A percentile compares a stretch with the other conserved stretches of the same genome.
phyloP scores from a whole-genome alignment of 2,329 filamentous ascomycete genomes.

The Penicillium sp. region DNA sequence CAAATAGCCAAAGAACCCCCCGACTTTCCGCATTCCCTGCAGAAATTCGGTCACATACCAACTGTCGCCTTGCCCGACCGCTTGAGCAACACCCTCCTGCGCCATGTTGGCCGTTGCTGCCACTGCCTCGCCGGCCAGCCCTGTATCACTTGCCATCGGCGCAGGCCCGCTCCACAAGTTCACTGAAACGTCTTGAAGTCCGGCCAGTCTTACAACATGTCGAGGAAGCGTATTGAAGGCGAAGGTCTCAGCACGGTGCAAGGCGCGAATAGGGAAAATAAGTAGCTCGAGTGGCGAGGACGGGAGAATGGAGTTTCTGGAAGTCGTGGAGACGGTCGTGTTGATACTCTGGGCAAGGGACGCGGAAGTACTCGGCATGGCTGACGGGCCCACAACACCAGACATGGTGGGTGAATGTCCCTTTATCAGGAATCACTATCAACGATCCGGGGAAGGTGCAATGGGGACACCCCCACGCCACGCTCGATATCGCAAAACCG shows the following conservation, averaged over 20 bases:
- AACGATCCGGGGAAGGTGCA: conserved; percentile 18
- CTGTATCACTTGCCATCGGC: conserved; percentile 11
- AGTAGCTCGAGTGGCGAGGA: conserved; percentile 32
- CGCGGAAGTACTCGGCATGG: conserved; percentile 20
- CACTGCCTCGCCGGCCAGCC: conserved; percentile 38
- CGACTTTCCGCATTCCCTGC: conserved; percentile 61
- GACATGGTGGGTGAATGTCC: conserved; percentile 22
- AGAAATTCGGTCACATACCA: conserved; percentile 43
- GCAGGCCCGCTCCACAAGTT: conserved; percentile 22
- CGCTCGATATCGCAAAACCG: background rate
- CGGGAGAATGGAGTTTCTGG: conserved; percentile 21
- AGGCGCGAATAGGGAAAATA: conserved; percentile 34
- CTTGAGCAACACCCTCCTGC: conserved; percentile 31
- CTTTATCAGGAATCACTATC: conserved; percentile 15
- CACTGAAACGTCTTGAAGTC: conserved; percentile 25
- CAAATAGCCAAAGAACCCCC: conserved; percentile 82
- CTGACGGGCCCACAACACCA: conserved; percentile 15
- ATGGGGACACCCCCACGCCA: conserved; percentile 13
- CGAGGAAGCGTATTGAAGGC: conserved; percentile 34
- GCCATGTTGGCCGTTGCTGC: conserved; percentile 33
- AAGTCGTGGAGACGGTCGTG: conserved; percentile 16
- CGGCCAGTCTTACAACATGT: conserved; percentile 28
- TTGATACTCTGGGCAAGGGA: conserved; percentile 20
- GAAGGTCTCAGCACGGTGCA: conserved; percentile 35
- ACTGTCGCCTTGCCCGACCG: conserved; percentile 32